A percentile compares a stretch with the other conserved stretches of the same genome.
These are phyloP conservation scores for Cercospora sojina DNA, from an alignment of 2,329 filamentous ascomycete genomes.

Conservation along the genomic window DNA sequence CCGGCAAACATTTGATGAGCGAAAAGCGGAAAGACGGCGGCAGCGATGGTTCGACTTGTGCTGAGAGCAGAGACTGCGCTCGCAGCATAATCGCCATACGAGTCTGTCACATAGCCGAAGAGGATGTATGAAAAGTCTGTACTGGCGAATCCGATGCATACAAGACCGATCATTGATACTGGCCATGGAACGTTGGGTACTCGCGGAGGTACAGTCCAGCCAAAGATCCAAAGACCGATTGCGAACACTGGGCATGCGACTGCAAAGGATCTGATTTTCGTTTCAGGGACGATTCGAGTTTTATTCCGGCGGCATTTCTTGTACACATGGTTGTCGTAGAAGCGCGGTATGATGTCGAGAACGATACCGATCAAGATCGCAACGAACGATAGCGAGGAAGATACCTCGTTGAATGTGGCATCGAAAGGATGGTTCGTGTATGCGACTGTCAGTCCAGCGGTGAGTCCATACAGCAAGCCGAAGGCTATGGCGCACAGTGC, in stretches of 20 bases:
- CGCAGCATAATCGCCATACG: slow-evolving; percentile 59
- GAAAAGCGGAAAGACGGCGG: slow-evolving; percentile 57
- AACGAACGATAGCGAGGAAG: slow-evolving; percentile 46
- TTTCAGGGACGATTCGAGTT: slow-evolving; percentile 50
- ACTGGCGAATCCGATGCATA: slow-evolving; percentile 29
- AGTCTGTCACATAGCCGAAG: slow-evolving; percentile 62
- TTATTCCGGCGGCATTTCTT: slow-evolving; percentile 28
- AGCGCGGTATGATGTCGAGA: slow-evolving; percentile 29
- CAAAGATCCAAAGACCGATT: slow-evolving; percentile 33
- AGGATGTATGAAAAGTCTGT: slow-evolving; percentile 29
- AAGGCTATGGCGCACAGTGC: slow-evolving; percentile 24
- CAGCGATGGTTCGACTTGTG: slow-evolving; percentile 54
- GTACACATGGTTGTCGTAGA: slow-evolving; percentile 23
- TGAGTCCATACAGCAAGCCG: slow-evolving; percentile 27
- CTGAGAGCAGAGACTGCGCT: slow-evolving; percentile 58
- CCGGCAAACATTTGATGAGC: slow-evolving; percentile 58
- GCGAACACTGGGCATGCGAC: slow-evolving; percentile 21
- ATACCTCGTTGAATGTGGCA: slow-evolving; percentile 38
- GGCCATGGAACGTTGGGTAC: slow-evolving; percentile 25
- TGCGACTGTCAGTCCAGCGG: slow-evolving; percentile 25
- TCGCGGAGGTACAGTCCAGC: slow-evolving; percentile 29
- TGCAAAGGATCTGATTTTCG: slow-evolving; percentile 30
- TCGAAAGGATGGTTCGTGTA: slow-evolving; percentile 28
- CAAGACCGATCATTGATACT: slow-evolving; percentile 30
- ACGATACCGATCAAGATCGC: slow-evolving; percentile 43